These are phyloP conservation scores for Isochrysis galbana DNA, from an alignment of 78 protist genomes.

Conservation along the genomic window DNA sequence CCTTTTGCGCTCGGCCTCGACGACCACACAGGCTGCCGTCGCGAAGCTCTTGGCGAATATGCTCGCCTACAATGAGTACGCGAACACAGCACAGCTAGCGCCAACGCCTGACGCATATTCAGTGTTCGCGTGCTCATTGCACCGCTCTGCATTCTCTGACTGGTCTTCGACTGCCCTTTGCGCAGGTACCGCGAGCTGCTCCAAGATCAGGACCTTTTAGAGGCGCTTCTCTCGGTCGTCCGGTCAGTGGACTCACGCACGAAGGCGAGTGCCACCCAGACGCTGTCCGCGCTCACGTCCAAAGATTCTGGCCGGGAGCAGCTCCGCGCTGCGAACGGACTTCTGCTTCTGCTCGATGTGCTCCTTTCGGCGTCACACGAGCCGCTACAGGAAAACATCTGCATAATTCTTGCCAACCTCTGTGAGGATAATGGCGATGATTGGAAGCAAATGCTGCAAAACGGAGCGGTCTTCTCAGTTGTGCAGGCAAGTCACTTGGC, in stretches of 20 bases:
- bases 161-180: too few species aligned
- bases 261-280: not conserved
- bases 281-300: not conserved
- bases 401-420: not conserved
- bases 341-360: not conserved
- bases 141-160: too few species aligned
- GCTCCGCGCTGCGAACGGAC: not conserved
- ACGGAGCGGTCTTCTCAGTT: not conserved
- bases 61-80: not conserved
- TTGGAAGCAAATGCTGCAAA: not conserved
- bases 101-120: too few species aligned
- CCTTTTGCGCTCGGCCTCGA: not conserved
- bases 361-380: not conserved
- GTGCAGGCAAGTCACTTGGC: too few species aligned
- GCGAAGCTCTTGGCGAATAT: not conserved
- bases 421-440: not conserved
- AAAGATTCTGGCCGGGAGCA: not conserved
- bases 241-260: not conserved
- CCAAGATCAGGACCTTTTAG: not conserved
- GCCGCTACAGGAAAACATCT: not conserved
- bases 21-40: not conserved
- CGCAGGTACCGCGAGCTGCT: not conserved
- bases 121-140: too few species aligned
- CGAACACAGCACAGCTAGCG: too few species aligned
- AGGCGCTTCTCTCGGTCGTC: not conserved